Evolutionary conservation across 345 rosid genomes (phyloP).

Genomic region (Carallia brachiata): DNA sequence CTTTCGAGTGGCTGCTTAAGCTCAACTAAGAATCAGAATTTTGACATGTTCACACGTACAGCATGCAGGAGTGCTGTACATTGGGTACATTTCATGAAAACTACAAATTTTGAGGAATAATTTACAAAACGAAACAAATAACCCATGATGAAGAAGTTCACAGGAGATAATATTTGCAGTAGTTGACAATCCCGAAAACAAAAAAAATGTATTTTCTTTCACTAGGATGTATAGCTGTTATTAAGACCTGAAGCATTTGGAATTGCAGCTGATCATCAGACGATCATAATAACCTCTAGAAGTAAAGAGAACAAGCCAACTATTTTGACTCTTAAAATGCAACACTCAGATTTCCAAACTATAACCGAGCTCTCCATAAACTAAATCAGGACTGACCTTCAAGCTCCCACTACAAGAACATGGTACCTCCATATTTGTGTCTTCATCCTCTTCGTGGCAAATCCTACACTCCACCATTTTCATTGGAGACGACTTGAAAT

Average conservation of each 20-base stretch:
- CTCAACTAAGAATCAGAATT: not conserved
- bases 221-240: too few relatives aligned
- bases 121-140: not conserved
- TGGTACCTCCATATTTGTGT: constrained; percentile 68
- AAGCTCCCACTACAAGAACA: constrained; percentile 87
- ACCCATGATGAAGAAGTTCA: not conserved
- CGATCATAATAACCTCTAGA: too few relatives aligned
- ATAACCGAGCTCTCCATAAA: not conserved
- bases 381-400: constrained; percentile 47
- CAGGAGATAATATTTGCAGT: not conserved
- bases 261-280: too few relatives aligned
- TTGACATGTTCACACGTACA: not conserved
- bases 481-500: constrained; percentile 30
- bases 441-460: constrained; percentile 89
- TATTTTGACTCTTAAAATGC: not conserved
- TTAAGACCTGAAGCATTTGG: too few relatives aligned
- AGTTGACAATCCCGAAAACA: not conserved
- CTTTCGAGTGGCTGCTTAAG: too few relatives aligned
- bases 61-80: too few relatives aligned
- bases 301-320: not conserved
- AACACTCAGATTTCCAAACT: constrained; percentile 1
- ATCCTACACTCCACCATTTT: constrained; percentile 67
- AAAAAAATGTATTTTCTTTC: not conserved
- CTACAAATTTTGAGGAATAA: not conserved
- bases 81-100: too few relatives aligned